Evolutionary conservation across 352 stramenopile species (phyloP).

Genomic region (Lagenidium giganteum): DNA sequence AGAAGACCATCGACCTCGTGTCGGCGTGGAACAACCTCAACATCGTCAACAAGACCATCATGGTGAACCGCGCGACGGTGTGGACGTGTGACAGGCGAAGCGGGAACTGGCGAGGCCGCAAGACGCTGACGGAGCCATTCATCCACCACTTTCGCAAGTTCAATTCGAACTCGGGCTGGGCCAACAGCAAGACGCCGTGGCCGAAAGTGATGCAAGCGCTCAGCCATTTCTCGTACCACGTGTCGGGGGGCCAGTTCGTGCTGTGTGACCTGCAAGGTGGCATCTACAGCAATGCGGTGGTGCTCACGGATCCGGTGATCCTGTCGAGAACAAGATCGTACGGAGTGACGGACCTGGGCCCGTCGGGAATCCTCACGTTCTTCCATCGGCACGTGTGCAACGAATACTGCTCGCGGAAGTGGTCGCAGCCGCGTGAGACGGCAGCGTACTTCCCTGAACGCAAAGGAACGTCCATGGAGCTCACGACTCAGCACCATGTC

Average conservation of each 20-base stretch:
- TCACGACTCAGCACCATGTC: too few species aligned
- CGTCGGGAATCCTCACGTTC: constrained; percentile 27
- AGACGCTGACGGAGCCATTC: constrained; percentile 26
- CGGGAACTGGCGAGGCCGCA: constrained; percentile 13
- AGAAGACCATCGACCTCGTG: constrained; percentile 21
- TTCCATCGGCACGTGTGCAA: constrained; percentile 33
- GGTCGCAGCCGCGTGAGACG: constrained; percentile 11
- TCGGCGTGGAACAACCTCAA: constrained; percentile 18
- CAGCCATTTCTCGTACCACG: constrained; percentile 33
- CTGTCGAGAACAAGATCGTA: constrained; percentile 20
- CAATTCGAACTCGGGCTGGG: constrained; percentile 34
- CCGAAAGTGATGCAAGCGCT: constrained; percentile 30
- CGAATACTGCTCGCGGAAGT: constrained; percentile 24
- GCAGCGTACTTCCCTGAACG: constrained; percentile 4
- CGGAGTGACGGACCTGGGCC: constrained; percentile 27
- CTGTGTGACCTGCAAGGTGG: constrained; percentile 46
- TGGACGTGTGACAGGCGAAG: constrained; percentile 16
- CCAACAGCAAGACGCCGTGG: constrained; percentile 10
- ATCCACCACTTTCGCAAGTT: constrained; percentile 44
- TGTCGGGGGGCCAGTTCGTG: constrained; percentile 18
- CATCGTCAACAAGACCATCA: constrained; percentile 15
- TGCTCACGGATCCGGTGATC: constrained; percentile 41
- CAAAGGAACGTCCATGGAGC: constrained; percentile 6
- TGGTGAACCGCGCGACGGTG: constrained; percentile 19
- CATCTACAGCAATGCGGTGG: constrained; percentile 24